These are phyloP conservation scores for Neolentinus lepideus DNA, from an alignment of 1,284 basidiomycete genomes.

Conservation along the genomic window DNA sequence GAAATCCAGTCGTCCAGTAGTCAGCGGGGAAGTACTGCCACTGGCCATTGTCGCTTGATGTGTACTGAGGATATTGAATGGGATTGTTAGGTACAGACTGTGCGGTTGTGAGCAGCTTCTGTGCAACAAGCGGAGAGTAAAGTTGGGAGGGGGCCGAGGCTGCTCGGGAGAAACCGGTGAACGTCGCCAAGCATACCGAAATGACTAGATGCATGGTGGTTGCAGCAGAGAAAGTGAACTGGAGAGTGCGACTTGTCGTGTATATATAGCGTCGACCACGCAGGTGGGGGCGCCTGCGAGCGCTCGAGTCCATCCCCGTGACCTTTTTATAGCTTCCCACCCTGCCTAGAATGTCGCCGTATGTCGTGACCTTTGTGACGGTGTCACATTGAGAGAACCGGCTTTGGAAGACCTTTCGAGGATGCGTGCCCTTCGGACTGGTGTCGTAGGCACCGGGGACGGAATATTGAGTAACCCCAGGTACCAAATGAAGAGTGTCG, in stretches of 20 bases:
- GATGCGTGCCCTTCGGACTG: too few species aligned
- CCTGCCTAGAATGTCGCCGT: too few species aligned
- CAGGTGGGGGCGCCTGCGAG: neutral
- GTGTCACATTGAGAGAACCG: too few species aligned
- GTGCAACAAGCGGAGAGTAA: conserved; percentile 46
- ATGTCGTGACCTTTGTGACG: neutral
- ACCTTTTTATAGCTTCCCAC: neutral
- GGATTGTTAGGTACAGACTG: conserved; percentile 29
- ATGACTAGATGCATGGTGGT: neutral
- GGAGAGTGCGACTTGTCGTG: neutral
- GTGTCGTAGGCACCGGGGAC: too few species aligned
- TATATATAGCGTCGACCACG: neutral
- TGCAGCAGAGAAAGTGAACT: neutral
- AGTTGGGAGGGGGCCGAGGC: conserved; percentile 30
- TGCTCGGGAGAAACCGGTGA: neutral
- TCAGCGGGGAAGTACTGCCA: conserved; percentile 49
- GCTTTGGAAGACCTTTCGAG: too few species aligned
- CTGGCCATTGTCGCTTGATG: conserved; percentile 31
- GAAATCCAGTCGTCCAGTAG: conserved; percentile 66
- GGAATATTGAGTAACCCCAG: too few species aligned
- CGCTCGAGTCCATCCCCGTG: neutral
- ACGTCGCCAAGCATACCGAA: neutral
- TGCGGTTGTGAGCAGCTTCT: conserved; percentile 50
- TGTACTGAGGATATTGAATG: conserved; percentile 52
- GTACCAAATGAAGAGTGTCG: too few species aligned